Conservation (phyloP, 805 yeast species). For the Trichomonascus vanleenenianus region DNA sequence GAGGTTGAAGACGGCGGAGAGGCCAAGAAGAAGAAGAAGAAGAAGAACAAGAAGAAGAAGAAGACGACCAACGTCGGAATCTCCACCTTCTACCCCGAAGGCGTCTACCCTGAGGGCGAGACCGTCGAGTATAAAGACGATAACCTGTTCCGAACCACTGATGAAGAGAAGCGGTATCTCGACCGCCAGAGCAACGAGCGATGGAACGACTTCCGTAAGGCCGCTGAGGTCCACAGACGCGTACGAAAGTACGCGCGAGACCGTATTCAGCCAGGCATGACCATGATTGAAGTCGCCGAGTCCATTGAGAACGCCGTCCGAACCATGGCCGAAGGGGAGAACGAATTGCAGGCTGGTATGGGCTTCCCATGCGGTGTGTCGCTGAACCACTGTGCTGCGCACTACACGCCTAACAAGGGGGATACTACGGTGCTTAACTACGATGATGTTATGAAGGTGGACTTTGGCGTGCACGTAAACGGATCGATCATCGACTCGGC, state of each 20-base stretch:
- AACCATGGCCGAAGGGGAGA: conserved; percentile 58
- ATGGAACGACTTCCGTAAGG: conserved; percentile 90
- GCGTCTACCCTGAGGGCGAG: conserved; percentile 78
- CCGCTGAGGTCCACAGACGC: conserved; percentile 91
- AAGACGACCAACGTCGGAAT: conserved; percentile 51
- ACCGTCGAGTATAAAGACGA: conserved; percentile 72
- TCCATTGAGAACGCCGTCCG: conserved; percentile 80
- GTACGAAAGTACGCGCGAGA: conserved; percentile 75
- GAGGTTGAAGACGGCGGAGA: conserved; percentile 27
- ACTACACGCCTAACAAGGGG: conserved; percentile 94
- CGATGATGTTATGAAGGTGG: conserved; percentile 95
- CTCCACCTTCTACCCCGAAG: conserved; percentile 59
- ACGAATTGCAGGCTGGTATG: conserved; percentile 64
- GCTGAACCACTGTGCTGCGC: conserved; percentile 92
- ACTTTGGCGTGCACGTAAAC: conserved; percentile 92
- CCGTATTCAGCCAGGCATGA: conserved; percentile 81
- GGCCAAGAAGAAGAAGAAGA: conserved; percentile 46
- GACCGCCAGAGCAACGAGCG: conserved; percentile 51
- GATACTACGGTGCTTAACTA: conserved; percentile 73
- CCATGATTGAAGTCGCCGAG: conserved; percentile 84
- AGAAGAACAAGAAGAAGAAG: conserved; percentile 37
- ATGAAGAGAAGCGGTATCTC: conserved; percentile 75
- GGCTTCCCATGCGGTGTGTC: conserved; percentile 99
- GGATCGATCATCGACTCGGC: conserved; percentile 95
- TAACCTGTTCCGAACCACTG: conserved; percentile 65